These are phyloP conservation scores for Globisporangium polare DNA, from an alignment of 352 stramenopile genomes.

Conservation along the genomic window DNA sequence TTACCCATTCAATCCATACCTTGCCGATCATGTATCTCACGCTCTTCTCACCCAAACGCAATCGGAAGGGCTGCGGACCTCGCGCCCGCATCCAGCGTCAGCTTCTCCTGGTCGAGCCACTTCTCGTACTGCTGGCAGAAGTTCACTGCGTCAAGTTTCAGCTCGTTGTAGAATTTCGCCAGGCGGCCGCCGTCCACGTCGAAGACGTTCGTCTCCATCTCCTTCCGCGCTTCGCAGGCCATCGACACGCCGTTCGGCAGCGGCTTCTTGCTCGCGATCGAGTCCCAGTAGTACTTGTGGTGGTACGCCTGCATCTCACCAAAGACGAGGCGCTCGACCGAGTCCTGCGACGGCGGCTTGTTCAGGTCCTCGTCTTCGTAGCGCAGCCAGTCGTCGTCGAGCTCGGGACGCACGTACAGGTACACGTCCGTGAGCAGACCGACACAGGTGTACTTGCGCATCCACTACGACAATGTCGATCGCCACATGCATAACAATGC, in stretches of 20 bases:
- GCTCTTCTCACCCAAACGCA: conserved; percentile 38
- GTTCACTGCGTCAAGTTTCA: conserved; percentile 64
- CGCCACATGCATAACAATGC: conserved; percentile 3
- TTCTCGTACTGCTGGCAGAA: conserved; percentile 86
- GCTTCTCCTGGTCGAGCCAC: conserved; percentile 68
- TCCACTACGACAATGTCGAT: conserved; percentile 40
- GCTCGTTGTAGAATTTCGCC: conserved; percentile 57
- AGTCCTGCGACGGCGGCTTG: conserved; percentile 65
- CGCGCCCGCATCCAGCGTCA: conserved; percentile 32
- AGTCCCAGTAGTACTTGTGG: conserved; percentile 83
- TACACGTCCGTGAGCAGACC: conserved; percentile 76
- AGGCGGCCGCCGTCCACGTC: conserved; percentile 58
- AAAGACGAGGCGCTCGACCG: conserved; percentile 71
- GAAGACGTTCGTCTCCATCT: conserved; percentile 54
- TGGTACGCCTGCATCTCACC: conserved; percentile 86
- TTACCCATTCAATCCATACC: background rate
- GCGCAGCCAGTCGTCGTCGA: conserved; percentile 79
- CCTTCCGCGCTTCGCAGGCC: conserved; percentile 55
- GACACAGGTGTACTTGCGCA: conserved; percentile 83
- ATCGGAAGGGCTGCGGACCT: conserved; percentile 46
- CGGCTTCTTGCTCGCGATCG: conserved; percentile 38
- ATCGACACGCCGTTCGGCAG: conserved; percentile 43
- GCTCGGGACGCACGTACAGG: conserved; percentile 65
- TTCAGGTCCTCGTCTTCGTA: conserved; percentile 80
- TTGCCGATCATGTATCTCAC: background rate